Evolutionary conservation across 805 yeast species (phyloP), one percentile per base, ranked within the genome.

Genomic region (Lipomyces yamadae): DNA sequence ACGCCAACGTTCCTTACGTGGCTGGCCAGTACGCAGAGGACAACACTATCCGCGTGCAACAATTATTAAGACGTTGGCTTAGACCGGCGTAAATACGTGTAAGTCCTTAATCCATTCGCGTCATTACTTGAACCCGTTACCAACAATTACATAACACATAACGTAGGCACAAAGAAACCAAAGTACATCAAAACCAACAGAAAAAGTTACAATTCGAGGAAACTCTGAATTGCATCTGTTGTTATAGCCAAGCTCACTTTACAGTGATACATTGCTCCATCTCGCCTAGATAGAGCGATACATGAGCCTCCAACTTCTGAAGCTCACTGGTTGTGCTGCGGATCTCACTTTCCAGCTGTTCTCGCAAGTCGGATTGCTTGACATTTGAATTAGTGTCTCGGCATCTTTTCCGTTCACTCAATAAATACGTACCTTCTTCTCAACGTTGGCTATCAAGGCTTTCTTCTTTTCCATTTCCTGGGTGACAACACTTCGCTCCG

Each of bases 321-420:
- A 86, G 79, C 72, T 87, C 89, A 60, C 80, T 74, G 64, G 84
- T 85, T 7, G 87, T 81, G 48, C 81, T 83, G 67, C 83, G 81
- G 59, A 83, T 80, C 71, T 88, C 92, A 33, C 73, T 74, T 60
- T 86, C 86, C 67, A 83, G 84, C 15, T 81, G 83, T 52, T 76
- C 76, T 67, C 80, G 77, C 73, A 82, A 72, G 30, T 76, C 76
- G 57, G 75, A 71, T 72, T 66, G 64, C 61, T 60, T 48, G 39
- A 2, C 15, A n/a, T 10, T 13, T 56, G 81, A 75, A 71, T 60
- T 54, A 60, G 63, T 32, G 29, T 42, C 7, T 24, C 2, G n/a
- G 13, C 57, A 32, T 56, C 71, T 70, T 13, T 59, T 60, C 57
- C 75, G 15, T 74, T 63, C 29, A 42, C 8, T n/a, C 8, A 15